phyloP scores from a whole-genome alignment of 2,329 filamentous ascomycete species.

The Leptoxyphium fumago region DNA sequence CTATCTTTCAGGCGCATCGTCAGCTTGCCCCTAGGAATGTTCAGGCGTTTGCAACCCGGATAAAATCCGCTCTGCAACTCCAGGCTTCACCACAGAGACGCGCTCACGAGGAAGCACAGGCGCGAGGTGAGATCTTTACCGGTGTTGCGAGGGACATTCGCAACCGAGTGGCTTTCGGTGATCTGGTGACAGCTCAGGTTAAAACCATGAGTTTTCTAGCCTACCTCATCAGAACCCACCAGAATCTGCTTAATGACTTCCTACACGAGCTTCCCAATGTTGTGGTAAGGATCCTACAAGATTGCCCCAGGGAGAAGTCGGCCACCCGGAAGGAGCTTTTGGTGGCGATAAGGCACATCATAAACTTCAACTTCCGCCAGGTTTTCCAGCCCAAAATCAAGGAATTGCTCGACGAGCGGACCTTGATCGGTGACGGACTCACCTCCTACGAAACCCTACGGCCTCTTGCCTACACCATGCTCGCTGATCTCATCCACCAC shows the following conservation, averaged over 20 bases:
- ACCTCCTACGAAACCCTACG: slow-evolving; percentile 96
- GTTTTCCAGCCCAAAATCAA: slow-evolving; percentile 93
- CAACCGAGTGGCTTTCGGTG: slow-evolving; percentile 85
- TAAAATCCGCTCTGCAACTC: slow-evolving; percentile 75
- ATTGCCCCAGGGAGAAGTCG: slow-evolving; percentile 90
- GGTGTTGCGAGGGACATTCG: slow-evolving; percentile 89
- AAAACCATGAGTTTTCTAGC: slow-evolving; percentile 99
- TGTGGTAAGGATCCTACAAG: slow-evolving; percentile 77
- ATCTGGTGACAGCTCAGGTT: slow-evolving; percentile 94
- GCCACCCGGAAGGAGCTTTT: slow-evolving; percentile 85
- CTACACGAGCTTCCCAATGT: slow-evolving; percentile 73
- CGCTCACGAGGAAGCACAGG: slow-evolving; percentile 72
- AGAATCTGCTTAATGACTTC: slow-evolving; percentile 77
- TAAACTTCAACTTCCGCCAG: slow-evolving; percentile 95
- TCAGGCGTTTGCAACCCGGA: slow-evolving; percentile 80
- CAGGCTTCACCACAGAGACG: slow-evolving; percentile 89
- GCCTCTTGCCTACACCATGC: slow-evolving; percentile 92
- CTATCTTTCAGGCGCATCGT: slow-evolving; percentile 89
- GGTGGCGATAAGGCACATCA: slow-evolving; percentile 93
- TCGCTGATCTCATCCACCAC: slow-evolving; percentile 95
- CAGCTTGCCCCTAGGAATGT: slow-evolving; percentile 69
- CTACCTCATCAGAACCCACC: slow-evolving; percentile 78
- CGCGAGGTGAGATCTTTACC: slow-evolving; percentile 69
- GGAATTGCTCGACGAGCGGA: slow-evolving; percentile 84
- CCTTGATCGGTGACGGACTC: slow-evolving; percentile 84